Evolutionary conservation across 2,329 filamentous ascomycete genomes (phyloP).

Genomic region (Colletotrichum siamense): DNA sequence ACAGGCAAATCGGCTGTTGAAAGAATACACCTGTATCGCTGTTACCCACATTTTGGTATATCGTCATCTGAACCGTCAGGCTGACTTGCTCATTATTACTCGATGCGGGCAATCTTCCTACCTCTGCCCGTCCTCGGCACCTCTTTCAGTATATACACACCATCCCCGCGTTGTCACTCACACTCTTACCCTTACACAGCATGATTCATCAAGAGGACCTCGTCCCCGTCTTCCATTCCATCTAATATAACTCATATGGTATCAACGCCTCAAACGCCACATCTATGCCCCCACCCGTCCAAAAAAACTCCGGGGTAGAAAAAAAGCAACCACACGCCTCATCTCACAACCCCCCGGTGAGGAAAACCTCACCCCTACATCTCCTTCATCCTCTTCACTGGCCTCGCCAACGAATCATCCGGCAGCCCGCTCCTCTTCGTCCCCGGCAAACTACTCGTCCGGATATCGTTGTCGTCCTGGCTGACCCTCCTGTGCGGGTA

Average conservation of each 20-base stretch:
- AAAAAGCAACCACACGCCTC: neutral
- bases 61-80: too few relatives aligned
- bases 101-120: too few relatives aligned
- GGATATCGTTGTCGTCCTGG: conserved; percentile 94
- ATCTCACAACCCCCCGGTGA: neutral
- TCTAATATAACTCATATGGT: neutral
- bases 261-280: neutral
- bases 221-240: neutral
- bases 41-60: too few relatives aligned
- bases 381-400: conserved; percentile 68
- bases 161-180: too few relatives aligned
- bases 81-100: too few relatives aligned
- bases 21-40: too few relatives aligned
- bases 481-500: conserved; percentile 92
- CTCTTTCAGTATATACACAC: too few relatives aligned
- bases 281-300: neutral
- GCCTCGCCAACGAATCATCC: conserved; percentile 75
- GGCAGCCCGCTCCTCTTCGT: conserved; percentile 88
- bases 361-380: neutral
- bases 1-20: too few relatives aligned
- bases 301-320: neutral
- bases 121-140: neutral
- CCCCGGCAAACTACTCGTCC: conserved; percentile 86
- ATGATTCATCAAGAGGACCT: neutral
- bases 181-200: too few relatives aligned